Conservation (phyloP, 768 basidiomycete genomes). For the Pleurotus salmoneostramineus region DNA sequence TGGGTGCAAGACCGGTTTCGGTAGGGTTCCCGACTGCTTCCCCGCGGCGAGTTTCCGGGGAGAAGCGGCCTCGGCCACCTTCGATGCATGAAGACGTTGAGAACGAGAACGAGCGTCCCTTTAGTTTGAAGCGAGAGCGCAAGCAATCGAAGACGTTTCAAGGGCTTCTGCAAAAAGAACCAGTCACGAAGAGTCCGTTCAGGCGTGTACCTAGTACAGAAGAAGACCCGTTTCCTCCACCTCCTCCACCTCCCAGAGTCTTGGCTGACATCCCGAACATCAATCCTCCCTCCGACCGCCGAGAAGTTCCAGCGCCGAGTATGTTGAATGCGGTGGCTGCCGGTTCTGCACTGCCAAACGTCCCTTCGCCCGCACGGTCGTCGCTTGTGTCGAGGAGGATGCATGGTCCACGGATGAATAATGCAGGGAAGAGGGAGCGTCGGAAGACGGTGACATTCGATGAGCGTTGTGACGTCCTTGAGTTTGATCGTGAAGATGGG, state of each 20-base stretch:
- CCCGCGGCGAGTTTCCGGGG: conserved; percentile 62
- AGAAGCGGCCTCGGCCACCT: conserved; percentile 70
- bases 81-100: conserved; percentile 71
- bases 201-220: conserved; percentile 24
- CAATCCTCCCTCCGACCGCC: conserved; percentile 18
- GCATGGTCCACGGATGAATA: conserved; percentile 69
- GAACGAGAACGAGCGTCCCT: conserved; percentile 65
- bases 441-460: conserved; percentile 80
- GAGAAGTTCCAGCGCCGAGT: conserved; percentile 18
- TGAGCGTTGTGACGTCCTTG: conserved; percentile 77
- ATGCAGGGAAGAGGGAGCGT: conserved; percentile 45
- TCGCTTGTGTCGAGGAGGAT: conserved; percentile 70
- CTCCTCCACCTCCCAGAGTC: conserved; percentile 14
- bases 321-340: conserved; percentile 11
- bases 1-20: conserved; percentile 8
- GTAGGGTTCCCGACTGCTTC: conserved; percentile 28
- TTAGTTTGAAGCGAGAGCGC: conserved; percentile 66
- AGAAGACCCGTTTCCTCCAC: conserved; percentile 14
- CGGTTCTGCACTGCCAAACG: not conserved
- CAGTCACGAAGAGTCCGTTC: conserved; percentile 84
- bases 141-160: conserved; percentile 75
- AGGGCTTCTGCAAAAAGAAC: conserved; percentile 69
- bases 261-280: conserved; percentile 7
- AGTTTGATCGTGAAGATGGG: conserved; percentile 67
- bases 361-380: conserved; percentile 54